Evolutionary conservation across 1,139 yeast genomes (phyloP), one percentile per base, ranked within the genome.

Genomic region (Sugiyamaella grinbergsii): DNA sequence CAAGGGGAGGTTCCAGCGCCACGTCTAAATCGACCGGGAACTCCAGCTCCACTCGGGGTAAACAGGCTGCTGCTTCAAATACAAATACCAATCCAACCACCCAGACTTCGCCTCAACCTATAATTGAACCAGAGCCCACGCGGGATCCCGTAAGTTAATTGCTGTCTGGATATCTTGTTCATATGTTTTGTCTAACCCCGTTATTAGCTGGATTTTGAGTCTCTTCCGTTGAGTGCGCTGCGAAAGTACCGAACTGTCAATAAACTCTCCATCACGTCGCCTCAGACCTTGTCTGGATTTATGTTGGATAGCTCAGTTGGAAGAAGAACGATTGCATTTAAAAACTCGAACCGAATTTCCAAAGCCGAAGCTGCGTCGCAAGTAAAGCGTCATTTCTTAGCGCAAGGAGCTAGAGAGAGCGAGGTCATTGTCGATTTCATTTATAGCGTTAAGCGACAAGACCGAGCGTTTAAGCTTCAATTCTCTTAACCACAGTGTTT

Each of bases 351-450:
- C 42, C 72, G 82, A 38, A 73, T 81, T 15, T 62, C 80, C 50
- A 83, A 82, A 60, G 68, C 68, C 11, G 87, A 82, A 58, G 71
- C 81, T 42, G 83, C 87, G 0, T 68, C 67, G 7, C 75, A 74
- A 10, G 77, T 81, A 32, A 81, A 82, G 66, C 78, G 76, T 51
- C 94, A 88, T 65, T 85, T 87, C 57, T 55, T 74, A 58, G 74
- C 73, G 37, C 77, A 81, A 49, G 78, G 79, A n/a, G 80, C 80
- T 3, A 79, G 85, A 56, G 96, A 88, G 62, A 82, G 83, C 57
- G 96, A 88, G 61, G 79, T 83, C 37, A 80, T 88, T 38, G 84
- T 93, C 39, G 86, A 83, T 59, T 88, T 88, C 62, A 73, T 88
- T 52, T 88, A 88, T 68, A 81, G 84, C 58, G 88, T 85, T 49